Evolutionary conservation across 2,329 filamentous ascomycete genomes (phyloP).

Genomic region (Curvularia sp.): DNA sequence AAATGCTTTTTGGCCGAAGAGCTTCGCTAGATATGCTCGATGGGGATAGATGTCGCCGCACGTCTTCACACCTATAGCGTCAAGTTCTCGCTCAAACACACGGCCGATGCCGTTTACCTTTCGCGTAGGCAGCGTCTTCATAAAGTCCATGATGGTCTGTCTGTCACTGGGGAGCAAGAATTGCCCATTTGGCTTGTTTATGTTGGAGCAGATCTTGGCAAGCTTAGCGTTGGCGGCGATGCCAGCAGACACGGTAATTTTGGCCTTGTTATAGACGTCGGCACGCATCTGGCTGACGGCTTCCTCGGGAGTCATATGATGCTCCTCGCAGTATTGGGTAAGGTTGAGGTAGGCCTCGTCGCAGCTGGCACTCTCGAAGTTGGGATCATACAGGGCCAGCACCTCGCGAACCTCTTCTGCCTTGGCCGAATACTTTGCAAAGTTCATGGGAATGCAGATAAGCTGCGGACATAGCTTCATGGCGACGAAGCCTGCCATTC

Average conservation of each 20-base stretch:
- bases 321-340: constrained; percentile 77
- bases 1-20: constrained; percentile 92
- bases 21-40: constrained; percentile 72
- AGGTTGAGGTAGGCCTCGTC: constrained; percentile 98
- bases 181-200: constrained; percentile 96
- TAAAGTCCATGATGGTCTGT: constrained; percentile 79
- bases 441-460: constrained; percentile 82
- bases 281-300: constrained; percentile 78
- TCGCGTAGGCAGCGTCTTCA: constrained; percentile 80
- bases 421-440: constrained; percentile 89
- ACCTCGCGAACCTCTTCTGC: constrained; percentile 85
- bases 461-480: constrained; percentile 91
- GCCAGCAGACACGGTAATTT: constrained; percentile 90
- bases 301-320: constrained; percentile 72
- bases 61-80: constrained; percentile 83
- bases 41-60: constrained; percentile 86
- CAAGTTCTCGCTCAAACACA: constrained; percentile 88
- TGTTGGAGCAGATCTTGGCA: constrained; percentile 93
- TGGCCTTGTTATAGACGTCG: constrained; percentile 76
- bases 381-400: constrained; percentile 83
- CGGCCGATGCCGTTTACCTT: constrained; percentile 96
- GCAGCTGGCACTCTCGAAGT: constrained; percentile 92
- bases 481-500: constrained; percentile 96
- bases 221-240: constrained; percentile 93
- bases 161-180: constrained; percentile 77